Percentiles rank a stretch among this genome's conserved stretches.
Conservation (phyloP, 2,329 filamentous ascomycete species). For the Coleophoma cylindrospora region DNA sequence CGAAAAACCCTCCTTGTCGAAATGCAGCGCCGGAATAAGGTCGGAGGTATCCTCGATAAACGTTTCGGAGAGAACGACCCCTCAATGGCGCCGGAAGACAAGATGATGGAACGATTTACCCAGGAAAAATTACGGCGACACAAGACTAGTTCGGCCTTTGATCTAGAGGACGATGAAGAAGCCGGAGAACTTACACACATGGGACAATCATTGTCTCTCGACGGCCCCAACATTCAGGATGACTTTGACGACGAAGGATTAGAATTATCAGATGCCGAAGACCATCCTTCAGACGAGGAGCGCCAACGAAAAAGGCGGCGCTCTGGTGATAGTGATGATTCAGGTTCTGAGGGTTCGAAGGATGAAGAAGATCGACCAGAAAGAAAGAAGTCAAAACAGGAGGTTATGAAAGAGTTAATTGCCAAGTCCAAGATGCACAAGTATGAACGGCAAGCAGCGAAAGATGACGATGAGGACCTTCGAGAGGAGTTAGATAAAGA, state of each 20-base stretch:
- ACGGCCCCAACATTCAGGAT: constrained; percentile 49
- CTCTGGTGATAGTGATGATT: constrained; percentile 37
- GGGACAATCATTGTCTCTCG: constrained; percentile 68
- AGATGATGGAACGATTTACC: constrained; percentile 86
- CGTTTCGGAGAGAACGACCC: constrained; percentile 96
- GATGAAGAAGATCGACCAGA: constrained; percentile 60
- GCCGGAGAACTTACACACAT: constrained; percentile 72
- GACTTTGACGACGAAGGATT: constrained; percentile 80
- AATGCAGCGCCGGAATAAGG: constrained; percentile 83
- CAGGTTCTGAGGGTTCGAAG: constrained; percentile 44
- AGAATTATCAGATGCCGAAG: constrained; percentile 50
- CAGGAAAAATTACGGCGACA: constrained; percentile 76
- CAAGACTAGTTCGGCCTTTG: constrained; percentile 78
- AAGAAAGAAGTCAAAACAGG: constrained; percentile 89
- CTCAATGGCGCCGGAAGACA: constrained; percentile 88
- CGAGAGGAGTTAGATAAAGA: constrained; percentile 81
- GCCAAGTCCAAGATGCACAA: constrained; percentile 96
- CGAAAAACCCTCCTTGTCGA: constrained; percentile 82
- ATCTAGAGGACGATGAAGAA: constrained; percentile 79
- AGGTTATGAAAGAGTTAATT: constrained; percentile 97
- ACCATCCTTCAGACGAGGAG: constrained; percentile 49
- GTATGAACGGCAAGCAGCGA: constrained; percentile 85
- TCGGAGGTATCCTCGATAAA: constrained; percentile 86
- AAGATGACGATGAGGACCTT: constrained; percentile 89
- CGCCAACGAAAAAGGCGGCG: constrained; percentile 48